Percentiles rank a stretch among this genome's conserved stretches.
phyloP scores from a whole-genome alignment of 2,329 filamentous ascomycete genomes.

The Pseudocercospora fijiensis region DNA sequence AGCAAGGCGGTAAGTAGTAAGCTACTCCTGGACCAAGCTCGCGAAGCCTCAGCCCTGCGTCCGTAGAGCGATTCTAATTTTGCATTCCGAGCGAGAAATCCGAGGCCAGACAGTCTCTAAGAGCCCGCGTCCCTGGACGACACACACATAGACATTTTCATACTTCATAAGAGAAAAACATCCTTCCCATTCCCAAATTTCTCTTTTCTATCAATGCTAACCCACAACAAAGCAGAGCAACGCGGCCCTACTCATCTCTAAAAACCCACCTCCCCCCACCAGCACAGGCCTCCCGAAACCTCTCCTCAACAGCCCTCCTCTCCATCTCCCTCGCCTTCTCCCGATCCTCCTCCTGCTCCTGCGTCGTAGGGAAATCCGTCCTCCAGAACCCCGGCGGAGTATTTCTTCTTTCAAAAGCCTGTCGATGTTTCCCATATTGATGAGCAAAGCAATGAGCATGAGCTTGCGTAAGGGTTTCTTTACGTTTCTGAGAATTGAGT shows the following conservation, averaged over 20 bases:
- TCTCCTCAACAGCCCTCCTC: constrained; percentile 64
- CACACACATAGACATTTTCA: too few relatives aligned
- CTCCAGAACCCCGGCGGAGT: constrained; percentile 91
- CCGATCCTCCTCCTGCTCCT: constrained; percentile 68
- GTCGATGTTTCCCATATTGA: constrained; percentile 72
- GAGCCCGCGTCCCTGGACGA: too few relatives aligned
- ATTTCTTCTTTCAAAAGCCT: constrained; percentile 66
- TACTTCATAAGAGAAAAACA: too few relatives aligned
- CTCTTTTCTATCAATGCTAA: too few relatives aligned
- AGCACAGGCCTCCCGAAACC: constrained; percentile 79
- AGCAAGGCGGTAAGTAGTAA: too few relatives aligned
- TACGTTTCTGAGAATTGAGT: constrained; percentile 52
- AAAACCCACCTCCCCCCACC: constrained; percentile 76
- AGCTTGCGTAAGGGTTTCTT: constrained; percentile 71
- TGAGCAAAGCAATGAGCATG: constrained; percentile 71
- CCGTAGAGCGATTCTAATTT: too few relatives aligned
- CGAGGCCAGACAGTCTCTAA: too few relatives aligned
- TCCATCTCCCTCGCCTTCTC: constrained; percentile 64
- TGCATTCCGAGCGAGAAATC: too few relatives aligned
- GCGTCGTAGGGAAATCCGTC: constrained; percentile 83
- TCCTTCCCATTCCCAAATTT: too few relatives aligned
- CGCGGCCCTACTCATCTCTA: constrained; percentile 71
- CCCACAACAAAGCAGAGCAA: too few relatives aligned
- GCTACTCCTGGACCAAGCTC: too few relatives aligned
- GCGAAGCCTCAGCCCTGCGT: too few relatives aligned